Evolutionary conservation across 1,284 basidiomycete species (phyloP), one percentile per base, ranked within the genome.

Genomic region (Puccinia hordei): DNA sequence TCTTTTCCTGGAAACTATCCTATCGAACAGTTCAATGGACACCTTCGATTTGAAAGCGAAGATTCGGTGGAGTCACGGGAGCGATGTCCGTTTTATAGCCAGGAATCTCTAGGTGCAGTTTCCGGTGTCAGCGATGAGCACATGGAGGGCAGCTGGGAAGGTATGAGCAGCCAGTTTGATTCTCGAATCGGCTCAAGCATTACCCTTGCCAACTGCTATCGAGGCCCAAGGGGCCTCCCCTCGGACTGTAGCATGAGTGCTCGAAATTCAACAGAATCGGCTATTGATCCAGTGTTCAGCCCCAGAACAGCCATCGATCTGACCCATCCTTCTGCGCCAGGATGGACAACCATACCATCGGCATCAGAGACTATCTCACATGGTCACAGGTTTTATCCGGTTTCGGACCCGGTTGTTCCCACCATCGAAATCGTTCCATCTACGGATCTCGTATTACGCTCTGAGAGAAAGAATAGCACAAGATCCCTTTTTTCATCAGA

Each of bases 21-120:
- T 3, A 41, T 59, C 13, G 53, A 73, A 24, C 2, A 24, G 46
- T 71, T n/a, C 10, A 73, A 17, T 57, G n/a, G 51, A 15, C 71
- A 73, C 24, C 71, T 13, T 72, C 69, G 69, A 41, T 41, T 38
- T 17, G 27, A 73, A 27, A 73, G 49, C n/a, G 71, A 57, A 22
- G 71, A 73, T 0, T 55, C 71, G 13, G 35, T 57, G 19, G 51
- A 57, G 8, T 24, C 71, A 12, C 35, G n/a, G 38, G 17, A 44
- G 13, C 24, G 71, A 17, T 73, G 24, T 24, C 22, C 71, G 12
- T 22, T 55, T 10, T 73, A 57, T 19, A 73, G 71, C 53, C 51
- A 73, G 19, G 71, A 73, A 27, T 73, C 71, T 4, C 33, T 41
- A 15, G 71, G 33, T 22, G 35, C 30, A 33, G 27, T 13, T 24